Percentiles rank a stretch among this genome's conserved stretches.
Conservation (phyloP, 768 basidiomycete species). For the Hysterangium stoloniferum region DNA sequence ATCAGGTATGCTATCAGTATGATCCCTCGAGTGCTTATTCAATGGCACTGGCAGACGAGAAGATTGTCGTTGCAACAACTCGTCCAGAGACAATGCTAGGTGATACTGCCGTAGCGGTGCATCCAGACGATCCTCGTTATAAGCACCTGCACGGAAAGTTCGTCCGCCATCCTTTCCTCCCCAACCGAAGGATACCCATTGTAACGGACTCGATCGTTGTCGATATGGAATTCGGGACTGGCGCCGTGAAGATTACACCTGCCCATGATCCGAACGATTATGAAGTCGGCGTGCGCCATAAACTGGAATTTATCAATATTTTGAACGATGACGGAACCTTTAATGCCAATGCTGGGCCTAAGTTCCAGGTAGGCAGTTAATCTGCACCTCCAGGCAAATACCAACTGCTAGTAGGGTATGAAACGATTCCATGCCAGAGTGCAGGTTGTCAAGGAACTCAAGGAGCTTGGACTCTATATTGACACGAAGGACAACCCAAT, state of each 20-base stretch:
- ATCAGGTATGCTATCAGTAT: slow-evolving; percentile 46
- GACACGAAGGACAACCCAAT: slow-evolving; percentile 96
- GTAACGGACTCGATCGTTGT: slow-evolving; percentile 75
- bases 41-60: slow-evolving; percentile 85
- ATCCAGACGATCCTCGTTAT: slow-evolving; percentile 88
- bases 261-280: slow-evolving; percentile 98
- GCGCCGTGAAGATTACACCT: slow-evolving; percentile 98
- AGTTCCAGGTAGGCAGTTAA: slow-evolving; percentile 48
- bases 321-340: slow-evolving; percentile 95
- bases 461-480: slow-evolving; percentile 77
- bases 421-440: slow-evolving; percentile 92
- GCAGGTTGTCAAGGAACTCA: slow-evolving; percentile 73
- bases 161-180: slow-evolving; percentile 80
- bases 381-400: neutral
- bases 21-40: slow-evolving; percentile 1
- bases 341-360: slow-evolving; percentile 79
- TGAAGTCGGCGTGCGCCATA: slow-evolving; percentile 83
- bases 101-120: slow-evolving; percentile 94
- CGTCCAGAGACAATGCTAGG: slow-evolving; percentile 99
- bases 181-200: slow-evolving; percentile 76
- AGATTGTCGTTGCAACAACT: slow-evolving; percentile 89
- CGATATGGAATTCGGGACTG: slow-evolving; percentile 95
- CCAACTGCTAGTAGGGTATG: slow-evolving; percentile 57
- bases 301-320: slow-evolving; percentile 87
- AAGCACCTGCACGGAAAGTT: slow-evolving; percentile 95